Percentiles rank a stretch among this genome's conserved stretches.
Conservation (phyloP, 2,329 filamentous ascomycete genomes). For the Lecanosticta acicola region DNA sequence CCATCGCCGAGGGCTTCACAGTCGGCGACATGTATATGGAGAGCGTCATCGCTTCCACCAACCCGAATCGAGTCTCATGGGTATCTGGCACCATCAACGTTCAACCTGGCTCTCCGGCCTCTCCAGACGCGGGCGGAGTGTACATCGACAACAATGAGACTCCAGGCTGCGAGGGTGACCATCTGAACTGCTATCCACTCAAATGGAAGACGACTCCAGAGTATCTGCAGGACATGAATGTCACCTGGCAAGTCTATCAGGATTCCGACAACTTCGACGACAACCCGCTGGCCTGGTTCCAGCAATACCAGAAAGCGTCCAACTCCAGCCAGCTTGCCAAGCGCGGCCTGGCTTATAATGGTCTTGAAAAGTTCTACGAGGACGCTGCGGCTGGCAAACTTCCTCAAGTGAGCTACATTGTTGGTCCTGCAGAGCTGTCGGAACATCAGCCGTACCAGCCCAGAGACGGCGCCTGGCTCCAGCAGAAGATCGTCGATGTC, state of each 20-base stretch:
- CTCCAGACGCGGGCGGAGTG: constrained; percentile 26
- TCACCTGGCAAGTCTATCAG: constrained; percentile 44
- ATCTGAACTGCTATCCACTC: constrained; percentile 50
- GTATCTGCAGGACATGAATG: constrained; percentile 47
- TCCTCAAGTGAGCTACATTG: constrained; percentile 48
- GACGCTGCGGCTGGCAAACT: constrained; percentile 48
- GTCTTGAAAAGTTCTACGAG: constrained; percentile 47
- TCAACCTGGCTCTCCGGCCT: constrained; percentile 44
- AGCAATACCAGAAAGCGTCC: constrained; percentile 46
- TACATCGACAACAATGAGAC: constrained; percentile 33
- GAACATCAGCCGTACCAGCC: constrained; percentile 52
- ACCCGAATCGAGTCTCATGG: constrained; percentile 50
- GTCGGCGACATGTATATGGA: constrained; percentile 54
- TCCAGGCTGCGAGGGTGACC: constrained; percentile 42
- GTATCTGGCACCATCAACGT: constrained; percentile 48
- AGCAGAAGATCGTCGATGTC: constrained; percentile 48
- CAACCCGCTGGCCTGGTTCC: constrained; percentile 51
- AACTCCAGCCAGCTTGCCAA: constrained; percentile 37
- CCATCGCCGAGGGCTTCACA: constrained; percentile 51
- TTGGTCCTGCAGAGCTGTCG: constrained; percentile 47
- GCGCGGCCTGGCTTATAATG: constrained; percentile 44
- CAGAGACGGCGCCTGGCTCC: constrained; percentile 51
- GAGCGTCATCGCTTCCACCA: constrained; percentile 48
- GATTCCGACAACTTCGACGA: constrained; percentile 34
- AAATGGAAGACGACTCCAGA: constrained; percentile 48